Conservation (phyloP, 257 asterid genomes). For the Salvia rosmarinus region DNA sequence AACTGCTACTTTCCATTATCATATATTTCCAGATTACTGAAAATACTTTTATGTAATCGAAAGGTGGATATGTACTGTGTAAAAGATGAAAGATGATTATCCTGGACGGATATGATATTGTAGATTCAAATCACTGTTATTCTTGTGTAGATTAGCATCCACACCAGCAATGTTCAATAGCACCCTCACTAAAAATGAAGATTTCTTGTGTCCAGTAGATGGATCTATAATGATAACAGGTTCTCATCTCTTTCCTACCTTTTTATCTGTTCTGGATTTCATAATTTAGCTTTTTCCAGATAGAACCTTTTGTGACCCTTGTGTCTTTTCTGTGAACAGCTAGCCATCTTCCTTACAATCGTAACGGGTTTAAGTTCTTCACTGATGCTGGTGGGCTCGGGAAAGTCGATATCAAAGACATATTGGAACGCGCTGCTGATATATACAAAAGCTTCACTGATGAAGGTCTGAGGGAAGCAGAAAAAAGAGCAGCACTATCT, state of each 20-base stretch:
- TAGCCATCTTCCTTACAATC: constrained; percentile 97
- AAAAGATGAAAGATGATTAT: neutral
- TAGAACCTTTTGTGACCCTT: constrained; percentile 31
- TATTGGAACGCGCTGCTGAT: constrained; percentile 84
- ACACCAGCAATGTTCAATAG: constrained; percentile 99
- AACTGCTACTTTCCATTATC: constrained; percentile 1
- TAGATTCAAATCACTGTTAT: constrained; percentile 27
- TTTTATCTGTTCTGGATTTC: no score
- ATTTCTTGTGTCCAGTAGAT: constrained; percentile 80
- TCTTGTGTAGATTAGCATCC: constrained; percentile 79
- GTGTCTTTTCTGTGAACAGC: constrained; percentile 61
- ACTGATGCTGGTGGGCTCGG: constrained; percentile 93
- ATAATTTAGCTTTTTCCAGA: neutral
- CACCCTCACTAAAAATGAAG: constrained; percentile 75
- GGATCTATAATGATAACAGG: constrained; percentile 98
- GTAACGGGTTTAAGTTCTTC: constrained; percentile 96
- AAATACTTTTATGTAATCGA: neutral
- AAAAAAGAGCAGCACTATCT: constrained; percentile 51
- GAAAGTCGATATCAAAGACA: constrained; percentile 91
- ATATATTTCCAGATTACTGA: neutral
- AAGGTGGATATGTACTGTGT: neutral
- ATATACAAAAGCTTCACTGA: constrained; percentile 59
- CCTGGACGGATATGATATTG: constrained; percentile 8
- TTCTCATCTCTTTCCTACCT: constrained; percentile 28
- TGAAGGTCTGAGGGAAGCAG: constrained; percentile 53